Evolutionary conservation across 73 alveolate genomes (phyloP), one percentile per base, ranked within the genome.

Genomic region (Breviolum minutum): DNA sequence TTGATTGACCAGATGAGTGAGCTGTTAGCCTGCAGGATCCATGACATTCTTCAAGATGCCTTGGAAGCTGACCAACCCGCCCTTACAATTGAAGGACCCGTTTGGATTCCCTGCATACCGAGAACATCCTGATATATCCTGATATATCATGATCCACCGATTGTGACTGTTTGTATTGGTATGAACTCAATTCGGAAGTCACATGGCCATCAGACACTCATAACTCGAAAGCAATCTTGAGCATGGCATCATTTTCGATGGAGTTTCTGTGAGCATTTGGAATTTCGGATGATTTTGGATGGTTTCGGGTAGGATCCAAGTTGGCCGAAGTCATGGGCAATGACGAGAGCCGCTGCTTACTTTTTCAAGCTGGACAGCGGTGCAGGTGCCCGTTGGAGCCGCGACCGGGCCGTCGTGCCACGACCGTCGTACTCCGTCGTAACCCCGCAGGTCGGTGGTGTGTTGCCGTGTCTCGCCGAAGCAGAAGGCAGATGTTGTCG

Each of bases 381-480:
- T 89, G 96, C 96, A 89, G 96, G 96, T 40, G 54, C 90, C 68
- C 29, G 32, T 11, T 40, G 54, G 54, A 40, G 54, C 3, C 5
- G n/a, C n/a, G n/a, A n/a, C n/a, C n/a, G 83, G 48, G 83, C 77
- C 24, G n/a, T 68, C 8, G n/a, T 2, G 77, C 17, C 54, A 40
- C 54, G 54, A 40, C 54, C 54, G 54, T 19, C 62, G 85, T 13
- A 22, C 30, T 1, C 7, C 7, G 81, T 71, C 30, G 30, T 17
- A 30, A 17, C 26, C 81, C n/a, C 61, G 1, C 66, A 91, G 97
- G 17, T 91, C 97, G 11, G 97, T 91, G 97, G 70, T 91, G 11
- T 91, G 97, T 77, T 91, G 97, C 79, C 97, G 97, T 66, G 97
- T 91, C n/a, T 91, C 97, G 69, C 97, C 97, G 63, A 91, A 91